These are phyloP conservation scores for Marchantia polymorpha DNA, from an alignment of 225 moss, liverwort and hornwort genomes.

Conservation along the genomic window DNA sequence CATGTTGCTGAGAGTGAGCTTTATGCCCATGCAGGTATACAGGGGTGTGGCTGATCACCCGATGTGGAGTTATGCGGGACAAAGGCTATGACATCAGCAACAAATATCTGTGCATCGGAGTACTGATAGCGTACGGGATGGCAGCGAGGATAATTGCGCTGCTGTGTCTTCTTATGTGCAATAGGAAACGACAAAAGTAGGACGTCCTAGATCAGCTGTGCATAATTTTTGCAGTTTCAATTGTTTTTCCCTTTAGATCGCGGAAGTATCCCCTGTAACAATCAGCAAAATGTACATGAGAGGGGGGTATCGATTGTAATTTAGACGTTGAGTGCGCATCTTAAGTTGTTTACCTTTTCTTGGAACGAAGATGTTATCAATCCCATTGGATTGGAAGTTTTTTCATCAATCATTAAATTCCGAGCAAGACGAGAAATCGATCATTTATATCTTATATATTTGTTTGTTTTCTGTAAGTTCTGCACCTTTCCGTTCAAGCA, in stretches of 20 bases:
- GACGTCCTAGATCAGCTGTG: neutral
- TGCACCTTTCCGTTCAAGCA: too few relatives aligned
- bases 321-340: neutral
- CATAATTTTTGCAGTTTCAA: neutral
- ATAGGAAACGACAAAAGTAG: conserved; percentile 81
- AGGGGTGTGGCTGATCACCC: conserved; percentile 88
- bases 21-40: conserved; percentile 58
- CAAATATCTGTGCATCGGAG: conserved; percentile 46
- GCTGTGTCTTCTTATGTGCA: conserved; percentile 57
- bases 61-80: conserved; percentile 58
- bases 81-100: conserved; percentile 54
- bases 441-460: too few relatives aligned
- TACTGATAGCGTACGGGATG: conserved; percentile 63
- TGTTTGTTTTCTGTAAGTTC: too few relatives aligned
- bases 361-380: neutral
- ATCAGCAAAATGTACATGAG: neutral
- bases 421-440: neutral
- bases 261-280: neutral
- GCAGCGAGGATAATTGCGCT: conserved; percentile 71
- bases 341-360: neutral
- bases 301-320: neutral
- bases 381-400: neutral
- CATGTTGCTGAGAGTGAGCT: neutral
- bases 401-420: neutral
- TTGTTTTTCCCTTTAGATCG: neutral